Conservation (phyloP, 495 filamentous ascomycete genomes). For the Talaromyces ruber region DNA sequence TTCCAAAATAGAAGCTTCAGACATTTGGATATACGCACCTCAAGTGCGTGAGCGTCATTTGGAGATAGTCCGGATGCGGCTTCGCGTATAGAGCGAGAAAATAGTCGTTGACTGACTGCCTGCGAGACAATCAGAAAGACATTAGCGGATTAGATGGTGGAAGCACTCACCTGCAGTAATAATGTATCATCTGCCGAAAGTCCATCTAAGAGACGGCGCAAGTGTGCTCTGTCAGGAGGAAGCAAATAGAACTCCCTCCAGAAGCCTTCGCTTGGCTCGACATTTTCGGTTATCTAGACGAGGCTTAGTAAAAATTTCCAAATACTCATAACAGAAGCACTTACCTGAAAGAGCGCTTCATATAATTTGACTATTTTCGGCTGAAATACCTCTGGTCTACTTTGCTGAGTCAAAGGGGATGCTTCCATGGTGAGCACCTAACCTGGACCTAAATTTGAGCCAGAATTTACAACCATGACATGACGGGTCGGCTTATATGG, state of each 20-base stretch:
- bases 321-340: slow-evolving; percentile 3
- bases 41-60: slow-evolving; percentile 72
- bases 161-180: slow-evolving; percentile 35
- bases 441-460: not conserved
- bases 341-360: slow-evolving; percentile 76
- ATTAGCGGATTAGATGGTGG: not conserved
- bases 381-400: slow-evolving; percentile 81
- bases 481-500: not conserved
- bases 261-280: slow-evolving; percentile 76
- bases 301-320: not conserved
- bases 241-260: slow-evolving; percentile 95
- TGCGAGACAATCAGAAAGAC: not conserved
- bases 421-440: slow-evolving; percentile 56
- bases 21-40: slow-evolving; percentile 49
- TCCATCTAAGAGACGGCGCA: slow-evolving; percentile 57
- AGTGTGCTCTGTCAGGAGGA: slow-evolving; percentile 57
- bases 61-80: slow-evolving; percentile 54
- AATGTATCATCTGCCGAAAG: slow-evolving; percentile 68
- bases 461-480: slow-evolving; percentile 1
- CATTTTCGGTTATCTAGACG: slow-evolving; percentile 37
- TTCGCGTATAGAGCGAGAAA: slow-evolving; percentile 60
- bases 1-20: not conserved
- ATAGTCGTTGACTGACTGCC: slow-evolving; percentile 65
- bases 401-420: slow-evolving; percentile 89
- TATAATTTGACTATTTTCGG: slow-evolving; percentile 91